Evolutionary conservation across 208 protist genomes (phyloP).

Genomic region (Acanthamoeba culbertsoni): DNA sequence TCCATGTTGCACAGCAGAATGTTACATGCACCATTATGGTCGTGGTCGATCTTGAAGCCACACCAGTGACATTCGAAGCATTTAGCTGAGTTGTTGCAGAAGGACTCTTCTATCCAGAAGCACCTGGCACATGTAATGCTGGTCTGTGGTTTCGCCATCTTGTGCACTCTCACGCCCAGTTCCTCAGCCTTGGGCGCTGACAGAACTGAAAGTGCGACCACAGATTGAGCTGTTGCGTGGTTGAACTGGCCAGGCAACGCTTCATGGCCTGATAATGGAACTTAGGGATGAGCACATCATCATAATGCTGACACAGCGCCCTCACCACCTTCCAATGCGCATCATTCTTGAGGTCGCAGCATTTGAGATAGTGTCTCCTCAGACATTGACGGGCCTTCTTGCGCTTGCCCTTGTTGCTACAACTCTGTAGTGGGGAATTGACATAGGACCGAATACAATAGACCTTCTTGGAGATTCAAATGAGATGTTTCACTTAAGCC

Average conservation of each 20-base stretch:
- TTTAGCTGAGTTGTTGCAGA: neutral
- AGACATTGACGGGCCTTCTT: too few relatives aligned
- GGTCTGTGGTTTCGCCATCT: neutral
- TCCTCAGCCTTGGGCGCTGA: constrained; percentile 41
- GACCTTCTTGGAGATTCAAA: too few relatives aligned
- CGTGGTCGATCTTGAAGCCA: neutral
- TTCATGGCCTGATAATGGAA: neutral
- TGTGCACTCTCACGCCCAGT: constrained; percentile 23
- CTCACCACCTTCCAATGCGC: neutral
- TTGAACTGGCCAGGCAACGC: neutral
- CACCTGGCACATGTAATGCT: neutral
- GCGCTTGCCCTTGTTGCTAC: too few relatives aligned
- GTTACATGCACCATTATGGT: neutral
- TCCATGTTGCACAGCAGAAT: neutral
- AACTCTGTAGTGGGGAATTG: too few relatives aligned
- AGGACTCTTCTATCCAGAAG: neutral
- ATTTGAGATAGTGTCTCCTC: too few relatives aligned
- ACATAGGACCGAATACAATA: too few relatives aligned
- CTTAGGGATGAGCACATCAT: constrained; percentile 21
- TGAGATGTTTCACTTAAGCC: too few relatives aligned
- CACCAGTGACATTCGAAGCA: constrained; percentile 18
- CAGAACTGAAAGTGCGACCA: constrained; percentile 52
- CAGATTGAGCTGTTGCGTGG: neutral
- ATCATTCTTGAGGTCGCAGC: constrained; percentile 6
- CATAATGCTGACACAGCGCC: neutral